These are phyloP conservation scores for Globisporangium mamillatum DNA, from an alignment of 352 stramenopile species.

Conservation along the genomic window DNA sequence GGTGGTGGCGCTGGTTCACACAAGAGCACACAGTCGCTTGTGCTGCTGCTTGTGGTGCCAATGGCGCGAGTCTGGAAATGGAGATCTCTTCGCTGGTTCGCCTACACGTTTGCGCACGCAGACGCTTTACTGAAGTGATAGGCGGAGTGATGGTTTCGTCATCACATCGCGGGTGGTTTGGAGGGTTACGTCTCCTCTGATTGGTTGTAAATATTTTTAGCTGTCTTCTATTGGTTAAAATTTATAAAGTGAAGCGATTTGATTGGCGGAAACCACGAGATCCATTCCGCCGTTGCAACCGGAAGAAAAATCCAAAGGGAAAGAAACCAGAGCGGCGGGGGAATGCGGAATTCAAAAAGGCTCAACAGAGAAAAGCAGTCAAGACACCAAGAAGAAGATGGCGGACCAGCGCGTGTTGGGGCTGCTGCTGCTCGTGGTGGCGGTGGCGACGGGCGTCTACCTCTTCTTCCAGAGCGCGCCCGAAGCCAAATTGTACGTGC, in stretches of 20 bases:
- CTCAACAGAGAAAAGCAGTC: neutral
- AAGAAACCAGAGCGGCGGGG: neutral
- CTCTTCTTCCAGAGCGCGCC: conserved; percentile 69
- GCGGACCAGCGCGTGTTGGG: conserved; percentile 30
- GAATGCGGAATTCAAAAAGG: neutral
- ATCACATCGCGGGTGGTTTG: conserved; percentile 3
- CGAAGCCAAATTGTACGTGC: conserved; percentile 63
- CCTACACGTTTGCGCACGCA: neutral
- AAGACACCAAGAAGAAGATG: neutral
- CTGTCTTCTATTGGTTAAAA: neutral
- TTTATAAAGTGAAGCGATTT: neutral
- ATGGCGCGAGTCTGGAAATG: conserved; percentile 10
- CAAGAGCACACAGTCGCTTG: neutral
- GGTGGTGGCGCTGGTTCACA: neutral
- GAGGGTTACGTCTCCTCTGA: neutral
- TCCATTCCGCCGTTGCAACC: conserved; percentile 14
- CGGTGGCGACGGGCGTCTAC: conserved; percentile 46
- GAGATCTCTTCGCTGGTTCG: neutral
- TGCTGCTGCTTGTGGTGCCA: neutral
- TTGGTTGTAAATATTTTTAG: neutral
- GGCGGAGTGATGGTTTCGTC: conserved; percentile 2
- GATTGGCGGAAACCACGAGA: conserved; percentile 7
- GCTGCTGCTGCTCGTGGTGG: conserved; percentile 42
- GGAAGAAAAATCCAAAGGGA: conserved; percentile 2
- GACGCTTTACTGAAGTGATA: neutral